These are phyloP conservation scores for Nannochloropsis salina DNA, from an alignment of 108 stramenopile species.

Conservation along the genomic window DNA sequence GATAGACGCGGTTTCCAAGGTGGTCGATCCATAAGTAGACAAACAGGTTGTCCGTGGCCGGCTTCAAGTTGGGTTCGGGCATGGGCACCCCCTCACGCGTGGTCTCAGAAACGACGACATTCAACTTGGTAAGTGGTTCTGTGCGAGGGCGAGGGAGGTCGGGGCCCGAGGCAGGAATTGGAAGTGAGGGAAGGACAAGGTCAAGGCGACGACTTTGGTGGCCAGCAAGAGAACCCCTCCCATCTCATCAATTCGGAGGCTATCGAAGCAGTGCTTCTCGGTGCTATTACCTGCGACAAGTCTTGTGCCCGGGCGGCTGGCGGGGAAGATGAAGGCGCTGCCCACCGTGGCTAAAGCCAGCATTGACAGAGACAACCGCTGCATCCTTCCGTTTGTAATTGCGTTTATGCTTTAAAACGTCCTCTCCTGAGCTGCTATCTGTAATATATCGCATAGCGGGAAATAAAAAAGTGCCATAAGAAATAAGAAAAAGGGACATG, in stretches of 20 bases:
- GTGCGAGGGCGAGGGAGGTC: not conserved
- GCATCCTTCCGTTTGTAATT: not conserved
- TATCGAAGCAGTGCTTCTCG: too few species aligned
- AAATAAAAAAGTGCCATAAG: too few species aligned
- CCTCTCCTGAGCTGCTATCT: not conserved
- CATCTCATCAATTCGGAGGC: too few species aligned
- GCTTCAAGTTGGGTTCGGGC: not conserved
- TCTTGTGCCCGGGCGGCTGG: not conserved
- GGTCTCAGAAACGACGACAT: not conserved
- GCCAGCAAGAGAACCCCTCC: too few species aligned
- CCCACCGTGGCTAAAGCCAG: slow-evolving; percentile 9
- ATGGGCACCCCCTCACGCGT: not conserved
- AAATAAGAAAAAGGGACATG: not conserved
- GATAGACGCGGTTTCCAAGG: not conserved
- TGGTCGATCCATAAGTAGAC: not conserved
- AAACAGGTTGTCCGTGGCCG: not conserved
- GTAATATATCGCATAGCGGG: not conserved
- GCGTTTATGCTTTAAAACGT: not conserved
- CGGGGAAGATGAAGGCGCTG: slow-evolving; percentile 5
- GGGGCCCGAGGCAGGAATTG: not conserved
- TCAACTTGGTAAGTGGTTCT: slow-evolving; percentile 4
- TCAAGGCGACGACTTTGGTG: too few species aligned
- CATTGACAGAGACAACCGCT: not conserved
- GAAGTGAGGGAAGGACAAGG: not conserved
- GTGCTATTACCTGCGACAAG: not conserved